Percentiles rank a stretch among this genome's conserved stretches.
Conservation (phyloP, 306 rosid genomes). For the Begonia fuchsioides region DNA sequence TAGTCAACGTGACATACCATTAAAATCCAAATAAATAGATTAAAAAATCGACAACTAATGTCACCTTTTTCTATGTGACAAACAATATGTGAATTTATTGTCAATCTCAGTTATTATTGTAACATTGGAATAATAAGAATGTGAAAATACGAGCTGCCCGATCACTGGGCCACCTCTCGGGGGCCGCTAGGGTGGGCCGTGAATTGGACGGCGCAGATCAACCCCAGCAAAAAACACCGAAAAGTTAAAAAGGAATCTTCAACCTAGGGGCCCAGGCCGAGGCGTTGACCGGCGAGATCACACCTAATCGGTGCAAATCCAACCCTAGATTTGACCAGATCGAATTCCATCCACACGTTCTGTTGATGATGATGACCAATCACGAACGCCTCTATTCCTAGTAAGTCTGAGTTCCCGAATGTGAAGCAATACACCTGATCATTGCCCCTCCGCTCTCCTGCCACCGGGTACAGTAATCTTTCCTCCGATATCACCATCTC, state of each 20-base stretch:
- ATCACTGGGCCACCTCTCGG: constrained; percentile 11
- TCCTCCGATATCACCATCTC: constrained; percentile 60
- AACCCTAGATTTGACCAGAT: constrained; percentile 50
- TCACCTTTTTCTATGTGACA: no score
- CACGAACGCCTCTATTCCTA: constrained; percentile 57
- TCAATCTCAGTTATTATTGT: no score
- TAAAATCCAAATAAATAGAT: no score
- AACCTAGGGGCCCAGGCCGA: constrained; percentile 20
- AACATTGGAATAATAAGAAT: no score
- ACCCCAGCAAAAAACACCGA: neutral
- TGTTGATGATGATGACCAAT: constrained; percentile 83
- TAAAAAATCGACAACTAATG: no score
- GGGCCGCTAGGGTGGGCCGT: neutral
- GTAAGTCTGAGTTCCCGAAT: constrained; percentile 63
- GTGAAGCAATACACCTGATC: constrained; percentile 64
- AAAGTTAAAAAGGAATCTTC: neutral
- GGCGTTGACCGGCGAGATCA: constrained; percentile 52
- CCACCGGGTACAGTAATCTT: constrained; percentile 23
- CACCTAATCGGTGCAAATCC: constrained; percentile 59
- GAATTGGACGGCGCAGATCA: no score
- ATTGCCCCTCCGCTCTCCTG: constrained; percentile 27
- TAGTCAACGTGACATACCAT: no score
- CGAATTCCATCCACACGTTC: constrained; percentile 90
- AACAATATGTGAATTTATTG: no score
- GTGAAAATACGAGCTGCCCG: constrained; percentile 1